Percentiles rank a stretch among this genome's conserved stretches.
Conservation (phyloP, 2,329 filamentous ascomycete species). For the Fusarium sp. region DNA sequence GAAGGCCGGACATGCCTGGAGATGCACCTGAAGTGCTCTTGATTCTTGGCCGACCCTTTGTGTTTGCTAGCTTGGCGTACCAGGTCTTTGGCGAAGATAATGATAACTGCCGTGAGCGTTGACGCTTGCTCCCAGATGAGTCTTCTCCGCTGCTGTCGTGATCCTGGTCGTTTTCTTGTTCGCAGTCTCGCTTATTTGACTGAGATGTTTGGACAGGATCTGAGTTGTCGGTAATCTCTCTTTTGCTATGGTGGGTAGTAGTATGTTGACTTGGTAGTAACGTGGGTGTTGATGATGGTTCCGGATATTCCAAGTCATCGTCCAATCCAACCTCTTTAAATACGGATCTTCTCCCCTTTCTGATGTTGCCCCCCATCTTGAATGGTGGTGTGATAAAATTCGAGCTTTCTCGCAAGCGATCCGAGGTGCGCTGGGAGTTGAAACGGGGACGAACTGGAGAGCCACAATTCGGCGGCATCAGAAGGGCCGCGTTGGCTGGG, state of each 20-base stretch:
- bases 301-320: constrained; percentile 46
- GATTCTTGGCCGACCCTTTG: constrained; percentile 55
- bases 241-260: constrained; percentile 44
- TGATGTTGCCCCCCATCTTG: constrained; percentile 58
- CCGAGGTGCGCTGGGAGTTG: constrained; percentile 62
- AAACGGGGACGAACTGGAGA: constrained; percentile 58
- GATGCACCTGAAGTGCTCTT: constrained; percentile 58
- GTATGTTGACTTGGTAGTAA: constrained; percentile 25
- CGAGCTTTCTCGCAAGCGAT: constrained; percentile 64
- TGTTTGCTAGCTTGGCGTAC: constrained; percentile 57
- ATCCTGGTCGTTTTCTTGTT: constrained; percentile 13
- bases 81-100: constrained; percentile 50
- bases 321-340: constrained; percentile 65
- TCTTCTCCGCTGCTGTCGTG: constrained; percentile 3
- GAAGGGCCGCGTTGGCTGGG: constrained; percentile 30
- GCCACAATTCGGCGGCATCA: constrained; percentile 10
- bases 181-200: constrained; percentile 7
- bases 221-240: constrained; percentile 47
- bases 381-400: constrained; percentile 53
- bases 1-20: constrained; percentile 55
- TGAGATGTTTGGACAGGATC: constrained; percentile 22
- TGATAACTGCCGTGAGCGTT: constrained; percentile 28
- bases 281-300: constrained; percentile 27
- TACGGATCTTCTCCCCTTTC: constrained; percentile 63
- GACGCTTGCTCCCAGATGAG: constrained; percentile 6